These are phyloP conservation scores for Jatropha multifida DNA, from an alignment of 441 rosid genomes.

Conservation along the genomic window DNA sequence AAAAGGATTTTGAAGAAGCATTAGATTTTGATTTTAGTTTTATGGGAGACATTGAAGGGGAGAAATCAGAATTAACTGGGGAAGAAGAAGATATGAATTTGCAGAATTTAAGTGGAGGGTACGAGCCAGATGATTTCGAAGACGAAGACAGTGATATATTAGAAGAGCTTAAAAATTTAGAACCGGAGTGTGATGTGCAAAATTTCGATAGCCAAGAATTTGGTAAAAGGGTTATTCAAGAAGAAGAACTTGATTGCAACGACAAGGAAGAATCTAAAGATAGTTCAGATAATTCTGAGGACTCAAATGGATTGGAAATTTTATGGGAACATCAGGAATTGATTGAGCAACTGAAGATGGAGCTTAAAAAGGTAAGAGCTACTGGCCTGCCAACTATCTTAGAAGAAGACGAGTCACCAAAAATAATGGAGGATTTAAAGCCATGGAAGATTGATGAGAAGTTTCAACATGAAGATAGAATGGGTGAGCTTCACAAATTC, in stretches of 20 bases:
- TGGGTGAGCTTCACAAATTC: slow-evolving; percentile 82
- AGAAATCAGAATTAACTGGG: slow-evolving; percentile 19
- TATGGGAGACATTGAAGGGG: slow-evolving; percentile 19
- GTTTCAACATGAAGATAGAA: slow-evolving; percentile 53
- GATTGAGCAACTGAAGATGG: slow-evolving; percentile 87
- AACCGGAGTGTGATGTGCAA: slow-evolving; percentile 23
- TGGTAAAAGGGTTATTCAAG: slow-evolving; percentile 9
- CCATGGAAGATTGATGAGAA: slow-evolving; percentile 89
- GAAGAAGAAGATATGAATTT: slow-evolving; percentile 23
- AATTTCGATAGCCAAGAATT: slow-evolving; percentile 6
- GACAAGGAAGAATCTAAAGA: slow-evolving; percentile 10
- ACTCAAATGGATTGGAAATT: slow-evolving; percentile 52
- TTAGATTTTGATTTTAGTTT: slow-evolving; percentile 6
- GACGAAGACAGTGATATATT: slow-evolving; percentile 35
- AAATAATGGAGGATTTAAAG: slow-evolving; percentile 72
- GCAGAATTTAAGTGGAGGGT: slow-evolving; percentile 13
- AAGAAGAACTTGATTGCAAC: slow-evolving; percentile 24
- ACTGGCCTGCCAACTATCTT: slow-evolving; percentile 83
- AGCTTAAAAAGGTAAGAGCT: slow-evolving; percentile 78
- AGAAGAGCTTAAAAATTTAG: slow-evolving; percentile 29
- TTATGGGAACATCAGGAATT: slow-evolving; percentile 92
- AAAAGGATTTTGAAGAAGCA: slow-evolving; percentile 45
- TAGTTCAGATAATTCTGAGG: slow-evolving; percentile 32
- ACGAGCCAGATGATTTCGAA: slow-evolving; percentile 29
- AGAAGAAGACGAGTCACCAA: slow-evolving; percentile 73